Evolutionary conservation across 495 filamentous ascomycete species (phyloP), one percentile per base, ranked within the genome.

Genomic region (Rhizodiscina lignyota): DNA sequence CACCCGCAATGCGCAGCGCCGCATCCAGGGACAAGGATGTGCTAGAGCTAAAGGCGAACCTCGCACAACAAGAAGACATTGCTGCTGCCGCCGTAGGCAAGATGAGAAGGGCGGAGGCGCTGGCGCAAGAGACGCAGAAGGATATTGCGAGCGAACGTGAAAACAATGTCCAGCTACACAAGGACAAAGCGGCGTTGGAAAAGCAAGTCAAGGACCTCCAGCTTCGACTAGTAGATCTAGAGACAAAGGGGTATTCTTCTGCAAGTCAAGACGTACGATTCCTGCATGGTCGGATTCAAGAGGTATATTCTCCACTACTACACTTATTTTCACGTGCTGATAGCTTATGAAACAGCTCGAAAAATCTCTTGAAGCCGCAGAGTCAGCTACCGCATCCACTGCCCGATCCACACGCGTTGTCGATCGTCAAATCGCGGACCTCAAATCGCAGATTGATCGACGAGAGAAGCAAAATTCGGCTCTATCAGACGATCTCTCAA

Each of bases 261-360:
- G 83, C 80, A 30, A 91, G 84, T 49, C 83, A 94, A 40, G 89
- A 97, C 55, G 83, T 96, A 41, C 74, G 85, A 42, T 97, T 96
- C 65, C 60, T 96, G 51, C 79, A 93, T 60, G 84, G 85, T 44
- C 72, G 89, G 26, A 80, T 97, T 43, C 86, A 94, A 65, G 91
- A 96, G 68, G 87, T 94, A 68, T 66, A 68, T 45, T 32, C 39
- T 39, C 12, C 23, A 42, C 32, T 39, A 48, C 34, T 44, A 18
- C 29, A 34, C 16, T 29, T 13, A 37, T 43, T 41, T 43, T 32
- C 42, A 51, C 51, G 41, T 48, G 30, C 32, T 21, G 21, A 26
- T 52, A 45, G 47, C 41, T 30, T 43, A 22, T 23, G 26, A 10
- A 3, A 30, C 45, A 96, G 85, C 77, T 97, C 37, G 89, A 97